Conservation (phyloP, 495 filamentous ascomycete species). For the Neurospora intermedia region DNA sequence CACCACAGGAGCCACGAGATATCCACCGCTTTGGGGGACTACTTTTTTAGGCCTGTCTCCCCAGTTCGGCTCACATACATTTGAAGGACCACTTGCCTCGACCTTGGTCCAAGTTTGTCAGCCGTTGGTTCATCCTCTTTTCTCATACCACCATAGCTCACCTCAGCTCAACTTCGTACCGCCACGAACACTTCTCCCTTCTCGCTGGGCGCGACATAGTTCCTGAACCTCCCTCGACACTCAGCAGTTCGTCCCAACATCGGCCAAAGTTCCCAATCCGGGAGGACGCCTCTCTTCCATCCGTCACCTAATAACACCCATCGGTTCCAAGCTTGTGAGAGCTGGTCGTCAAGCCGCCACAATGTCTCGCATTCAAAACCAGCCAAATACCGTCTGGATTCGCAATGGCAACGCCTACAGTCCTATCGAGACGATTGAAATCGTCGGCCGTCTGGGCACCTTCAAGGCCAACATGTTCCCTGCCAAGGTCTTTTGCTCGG, state of each 20-base stretch:
- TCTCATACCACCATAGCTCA: not conserved
- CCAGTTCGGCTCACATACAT: not conserved
- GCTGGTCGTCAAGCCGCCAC: not conserved
- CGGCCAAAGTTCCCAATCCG: not conserved
- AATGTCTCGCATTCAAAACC: not conserved
- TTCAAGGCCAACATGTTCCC: constrained; percentile 43
- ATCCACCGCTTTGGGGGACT: not conserved
- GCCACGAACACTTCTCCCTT: not conserved
- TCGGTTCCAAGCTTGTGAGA: not conserved
- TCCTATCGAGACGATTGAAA: constrained; percentile 35
- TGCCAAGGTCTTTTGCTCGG: constrained; percentile 45
- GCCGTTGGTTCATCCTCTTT: not conserved
- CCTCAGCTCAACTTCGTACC: not conserved
- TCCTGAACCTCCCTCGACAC: not conserved
- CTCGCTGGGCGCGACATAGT: not conserved
- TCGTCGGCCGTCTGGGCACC: constrained; percentile 34
- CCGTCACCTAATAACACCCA: not conserved
- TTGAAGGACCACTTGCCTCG: not conserved
- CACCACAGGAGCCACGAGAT: not conserved
- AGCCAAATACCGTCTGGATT: not conserved
- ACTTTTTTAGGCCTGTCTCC: not conserved
- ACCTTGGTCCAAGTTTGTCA: not conserved
- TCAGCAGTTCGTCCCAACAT: not conserved
- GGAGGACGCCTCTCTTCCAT: not conserved
- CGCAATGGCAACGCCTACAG: constrained; percentile 22